These are phyloP conservation scores for Populus euphratica DNA, from an alignment of 345 rosid genomes.

Conservation along the genomic window DNA sequence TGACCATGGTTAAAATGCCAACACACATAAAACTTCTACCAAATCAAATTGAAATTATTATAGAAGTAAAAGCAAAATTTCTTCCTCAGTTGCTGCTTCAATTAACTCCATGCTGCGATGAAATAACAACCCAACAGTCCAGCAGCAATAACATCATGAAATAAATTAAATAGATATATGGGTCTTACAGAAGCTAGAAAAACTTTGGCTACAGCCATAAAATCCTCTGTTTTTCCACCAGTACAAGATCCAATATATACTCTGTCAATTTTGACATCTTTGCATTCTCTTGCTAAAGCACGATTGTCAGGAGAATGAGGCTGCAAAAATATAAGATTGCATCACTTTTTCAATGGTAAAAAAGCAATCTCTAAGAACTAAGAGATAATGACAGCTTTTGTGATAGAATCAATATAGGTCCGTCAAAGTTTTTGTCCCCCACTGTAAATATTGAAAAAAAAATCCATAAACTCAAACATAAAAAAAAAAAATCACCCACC, in stretches of 20 bases:
- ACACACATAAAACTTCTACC: background rate
- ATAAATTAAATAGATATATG: conserved; percentile 2
- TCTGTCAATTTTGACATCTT: conserved; percentile 96
- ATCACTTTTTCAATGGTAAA: background rate
- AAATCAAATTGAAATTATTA: background rate
- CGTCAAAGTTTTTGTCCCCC: background rate
- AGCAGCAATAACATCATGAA: background rate
- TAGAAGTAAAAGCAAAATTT: background rate
- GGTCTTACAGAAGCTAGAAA: conserved; percentile 71
- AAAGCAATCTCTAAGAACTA: background rate
- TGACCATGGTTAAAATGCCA: background rate
- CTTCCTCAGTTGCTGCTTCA: background rate
- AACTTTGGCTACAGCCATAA: conserved; percentile 90
- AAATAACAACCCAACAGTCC: background rate
- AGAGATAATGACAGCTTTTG: background rate
- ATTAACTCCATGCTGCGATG: background rate
- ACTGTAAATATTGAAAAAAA: background rate
- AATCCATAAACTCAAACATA: background rate
- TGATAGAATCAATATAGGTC: background rate
- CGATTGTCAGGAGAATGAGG: conserved; percentile 99
- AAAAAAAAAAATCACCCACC: conserved; percentile 39
- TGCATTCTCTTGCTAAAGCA: conserved; percentile 96
- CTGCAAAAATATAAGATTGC: conserved; percentile 37
- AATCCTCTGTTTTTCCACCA: conserved; percentile 96
- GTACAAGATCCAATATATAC: conserved; percentile 98